phyloP scores from a whole-genome alignment of 139 green algal species.

The Yamagishiella unicocca region DNA sequence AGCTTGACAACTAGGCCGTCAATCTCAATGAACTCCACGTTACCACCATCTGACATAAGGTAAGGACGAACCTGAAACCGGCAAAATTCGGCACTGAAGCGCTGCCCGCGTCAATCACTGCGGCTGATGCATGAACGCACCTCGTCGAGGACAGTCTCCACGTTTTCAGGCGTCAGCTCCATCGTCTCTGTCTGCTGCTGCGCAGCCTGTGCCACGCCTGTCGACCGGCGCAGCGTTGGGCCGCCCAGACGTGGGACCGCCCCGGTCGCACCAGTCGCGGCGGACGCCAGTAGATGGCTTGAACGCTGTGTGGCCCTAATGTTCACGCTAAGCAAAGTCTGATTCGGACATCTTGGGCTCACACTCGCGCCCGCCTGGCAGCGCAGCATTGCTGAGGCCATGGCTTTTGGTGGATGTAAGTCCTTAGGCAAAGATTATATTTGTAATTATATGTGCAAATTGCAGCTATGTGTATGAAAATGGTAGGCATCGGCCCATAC shows the following conservation, averaged over 20 bases:
- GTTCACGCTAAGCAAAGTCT: background rate
- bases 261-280: background rate
- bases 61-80: constrained; percentile 92
- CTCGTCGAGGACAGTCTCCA: constrained; percentile 98
- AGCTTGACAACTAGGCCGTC: constrained; percentile 95
- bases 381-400: constrained; percentile 15
- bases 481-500: too few relatives aligned
- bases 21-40: constrained; percentile 99
- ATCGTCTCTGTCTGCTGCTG: constrained; percentile 70
- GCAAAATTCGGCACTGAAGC: background rate
- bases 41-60: constrained; percentile 98
- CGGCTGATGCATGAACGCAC: constrained; percentile 53
- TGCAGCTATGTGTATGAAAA: too few relatives aligned
- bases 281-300: background rate
- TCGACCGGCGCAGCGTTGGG: background rate
- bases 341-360: constrained; percentile 11
- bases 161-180: constrained; percentile 97
- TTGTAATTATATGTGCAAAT: too few relatives aligned
- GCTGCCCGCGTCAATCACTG: background rate
- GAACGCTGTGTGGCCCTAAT: background rate
- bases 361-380: constrained; percentile 7
- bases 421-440: too few relatives aligned
- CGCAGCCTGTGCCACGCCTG: background rate
- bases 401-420: background rate
- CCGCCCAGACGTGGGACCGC: background rate